A percentile compares a stretch with the other conserved stretches of the same genome.
Evolutionary conservation across 192 early-diverging fungal genomes (phyloP).

Genomic region (Jimgerdemannia lactiflua): DNA sequence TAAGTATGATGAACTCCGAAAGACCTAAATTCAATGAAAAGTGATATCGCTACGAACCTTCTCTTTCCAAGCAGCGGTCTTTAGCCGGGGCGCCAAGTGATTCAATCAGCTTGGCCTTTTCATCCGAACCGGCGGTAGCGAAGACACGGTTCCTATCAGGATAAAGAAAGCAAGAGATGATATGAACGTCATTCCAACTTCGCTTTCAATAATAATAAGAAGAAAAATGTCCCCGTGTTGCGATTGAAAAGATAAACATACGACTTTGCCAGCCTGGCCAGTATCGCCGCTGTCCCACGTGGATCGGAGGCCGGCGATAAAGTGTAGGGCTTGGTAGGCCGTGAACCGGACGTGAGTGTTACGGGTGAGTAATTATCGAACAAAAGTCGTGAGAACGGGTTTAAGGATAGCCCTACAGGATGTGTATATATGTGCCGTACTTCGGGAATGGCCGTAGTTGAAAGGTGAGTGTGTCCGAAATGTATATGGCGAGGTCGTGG

Average conservation of each 20-base stretch:
- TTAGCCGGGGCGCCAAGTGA: slow-evolving; percentile 73
- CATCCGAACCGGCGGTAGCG: slow-evolving; percentile 64
- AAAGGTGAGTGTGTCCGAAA: slow-evolving; percentile 50
- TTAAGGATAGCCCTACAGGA: too few relatives aligned
- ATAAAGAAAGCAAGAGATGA: background rate
- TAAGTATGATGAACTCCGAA: background rate
- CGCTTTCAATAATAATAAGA: background rate
- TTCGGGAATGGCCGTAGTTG: slow-evolving; percentile 72
- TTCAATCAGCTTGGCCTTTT: slow-evolving; percentile 65
- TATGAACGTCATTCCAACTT: too few relatives aligned
- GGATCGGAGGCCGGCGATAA: slow-evolving; percentile 60
- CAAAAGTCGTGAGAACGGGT: too few relatives aligned
- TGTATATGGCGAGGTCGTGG: slow-evolving; percentile 52
- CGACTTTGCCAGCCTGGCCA: slow-evolving; percentile 62
- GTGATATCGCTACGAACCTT: slow-evolving; percentile 17
- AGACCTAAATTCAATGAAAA: background rate
- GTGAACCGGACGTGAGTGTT: slow-evolving; percentile 59
- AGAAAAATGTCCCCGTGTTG: background rate
- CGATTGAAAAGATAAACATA: slow-evolving; percentile 14
- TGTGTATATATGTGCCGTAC: slow-evolving; percentile 48
- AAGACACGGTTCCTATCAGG: slow-evolving; percentile 49
- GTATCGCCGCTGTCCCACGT: slow-evolving; percentile 78
- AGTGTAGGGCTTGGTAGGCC: slow-evolving; percentile 69
- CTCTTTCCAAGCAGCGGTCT: slow-evolving; percentile 57
- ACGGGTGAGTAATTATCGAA: slow-evolving; percentile 6